A percentile compares a stretch with the other conserved stretches of the same genome.
phyloP scores from a whole-genome alignment of 2,329 filamentous ascomycete genomes.

The Fusarium marasasianum region DNA sequence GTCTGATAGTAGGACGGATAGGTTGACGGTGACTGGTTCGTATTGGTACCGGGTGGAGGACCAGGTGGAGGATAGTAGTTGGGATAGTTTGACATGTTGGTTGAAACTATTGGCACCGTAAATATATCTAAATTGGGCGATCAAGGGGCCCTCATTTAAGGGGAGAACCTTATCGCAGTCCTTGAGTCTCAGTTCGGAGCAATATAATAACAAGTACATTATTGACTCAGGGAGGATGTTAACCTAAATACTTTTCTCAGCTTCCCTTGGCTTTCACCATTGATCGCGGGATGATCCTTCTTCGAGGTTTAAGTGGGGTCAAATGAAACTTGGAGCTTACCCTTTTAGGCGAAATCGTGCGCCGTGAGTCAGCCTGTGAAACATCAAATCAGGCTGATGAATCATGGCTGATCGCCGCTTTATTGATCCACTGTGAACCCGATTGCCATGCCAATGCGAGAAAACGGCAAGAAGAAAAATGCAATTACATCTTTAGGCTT shows the following conservation, averaged over 20 bases:
- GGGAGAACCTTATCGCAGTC: too few relatives aligned
- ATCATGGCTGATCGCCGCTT: background rate
- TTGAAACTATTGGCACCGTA: accelerated
- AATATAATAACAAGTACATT: background rate
- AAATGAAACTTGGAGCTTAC: background rate
- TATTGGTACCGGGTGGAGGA: background rate
- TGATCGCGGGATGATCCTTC: background rate
- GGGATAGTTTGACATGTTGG: background rate
- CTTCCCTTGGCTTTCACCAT: too few relatives aligned
- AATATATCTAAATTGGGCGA: too few relatives aligned
- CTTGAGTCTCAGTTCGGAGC: accelerated
- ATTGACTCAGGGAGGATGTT: background rate
- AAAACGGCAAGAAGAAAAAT: accelerated
- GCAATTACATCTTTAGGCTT: accelerated
- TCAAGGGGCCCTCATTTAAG: accelerated
- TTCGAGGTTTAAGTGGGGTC: background rate
- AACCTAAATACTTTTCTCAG: background rate
- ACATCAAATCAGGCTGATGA: background rate
- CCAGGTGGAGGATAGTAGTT: background rate
- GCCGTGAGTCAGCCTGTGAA: background rate
- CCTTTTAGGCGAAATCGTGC: background rate
- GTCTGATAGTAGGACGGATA: background rate
- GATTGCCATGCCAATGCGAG: too few relatives aligned
- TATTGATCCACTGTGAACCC: accelerated
- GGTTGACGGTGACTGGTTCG: accelerated